Conservation (phyloP, 768 basidiomycete genomes). For the Agrocybe chaxingu region DNA sequence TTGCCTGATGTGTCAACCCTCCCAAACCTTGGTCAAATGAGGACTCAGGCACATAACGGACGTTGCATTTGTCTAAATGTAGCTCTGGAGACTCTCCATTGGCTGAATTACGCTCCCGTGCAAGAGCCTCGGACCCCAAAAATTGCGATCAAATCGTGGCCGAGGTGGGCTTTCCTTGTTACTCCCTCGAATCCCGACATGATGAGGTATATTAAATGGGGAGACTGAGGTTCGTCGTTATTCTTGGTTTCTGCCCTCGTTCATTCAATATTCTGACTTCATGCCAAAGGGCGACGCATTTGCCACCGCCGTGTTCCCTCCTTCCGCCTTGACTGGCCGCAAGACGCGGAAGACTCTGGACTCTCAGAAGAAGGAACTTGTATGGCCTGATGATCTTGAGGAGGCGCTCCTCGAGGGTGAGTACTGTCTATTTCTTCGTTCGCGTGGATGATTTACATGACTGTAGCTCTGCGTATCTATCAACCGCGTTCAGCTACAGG, state of each 20-base stretch:
- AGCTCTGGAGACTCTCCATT: not conserved
- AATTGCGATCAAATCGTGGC: too few species aligned
- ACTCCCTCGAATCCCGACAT: too few species aligned
- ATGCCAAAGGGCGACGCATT: not conserved
- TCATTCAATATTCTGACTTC: too few species aligned
- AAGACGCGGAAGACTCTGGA: conserved; percentile 21
- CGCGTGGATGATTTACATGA: not conserved
- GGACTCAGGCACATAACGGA: too few species aligned
- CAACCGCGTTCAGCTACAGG: conserved; percentile 18
- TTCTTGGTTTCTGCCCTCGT: too few species aligned
- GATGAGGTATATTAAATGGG: too few species aligned
- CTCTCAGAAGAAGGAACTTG: conserved; percentile 17
- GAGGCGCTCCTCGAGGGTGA: conserved; percentile 22
- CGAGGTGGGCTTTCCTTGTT: too few species aligned
- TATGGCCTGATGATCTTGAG: conserved; percentile 23
- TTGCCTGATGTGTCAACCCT: not conserved
- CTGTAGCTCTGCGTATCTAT: conserved; percentile 14
- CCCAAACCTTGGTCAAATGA: not conserved
- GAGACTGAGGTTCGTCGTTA: too few species aligned
- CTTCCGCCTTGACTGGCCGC: conserved; percentile 21
- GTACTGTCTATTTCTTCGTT: not conserved
- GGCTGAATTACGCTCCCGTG: too few species aligned
- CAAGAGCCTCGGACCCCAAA: too few species aligned
- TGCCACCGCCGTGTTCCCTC: conserved; percentile 8
- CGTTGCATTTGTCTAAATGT: not conserved